A percentile compares a stretch with the other conserved stretches of the same genome.
Conservation (phyloP, 495 filamentous ascomycete species). For the Podospora sp. region DNA sequence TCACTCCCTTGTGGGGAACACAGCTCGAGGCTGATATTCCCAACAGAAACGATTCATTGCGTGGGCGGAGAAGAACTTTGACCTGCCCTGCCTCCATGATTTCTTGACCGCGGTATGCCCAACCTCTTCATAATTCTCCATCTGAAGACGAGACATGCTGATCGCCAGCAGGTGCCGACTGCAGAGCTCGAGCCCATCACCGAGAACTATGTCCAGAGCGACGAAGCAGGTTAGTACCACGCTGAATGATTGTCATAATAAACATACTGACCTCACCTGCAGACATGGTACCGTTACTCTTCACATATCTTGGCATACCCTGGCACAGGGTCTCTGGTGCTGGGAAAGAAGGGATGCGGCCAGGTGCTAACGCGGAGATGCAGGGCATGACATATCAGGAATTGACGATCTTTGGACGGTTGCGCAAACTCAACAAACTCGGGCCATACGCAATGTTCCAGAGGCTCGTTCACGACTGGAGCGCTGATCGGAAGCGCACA, state of each 20-base stretch:
- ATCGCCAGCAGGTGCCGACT: background rate
- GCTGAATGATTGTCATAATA: too few species aligned
- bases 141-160: background rate
- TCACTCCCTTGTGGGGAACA: slow-evolving; percentile 58
- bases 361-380: background rate
- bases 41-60: slow-evolving; percentile 39
- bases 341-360: too few species aligned
- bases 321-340: too few species aligned
- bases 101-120: slow-evolving; percentile 66
- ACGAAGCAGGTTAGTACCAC: slow-evolving; percentile 21
- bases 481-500: slow-evolving; percentile 43
- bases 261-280: background rate
- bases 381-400: slow-evolving; percentile 57
- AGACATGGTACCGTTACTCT: background rate
- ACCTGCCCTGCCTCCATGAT: slow-evolving; percentile 72
- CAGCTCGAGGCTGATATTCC: slow-evolving; percentile 24
- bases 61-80: slow-evolving; percentile 62
- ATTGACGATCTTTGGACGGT: slow-evolving; percentile 39
- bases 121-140: background rate
- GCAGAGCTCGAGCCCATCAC: slow-evolving; percentile 53
- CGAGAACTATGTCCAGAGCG: slow-evolving; percentile 25
- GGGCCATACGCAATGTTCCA: slow-evolving; percentile 74
- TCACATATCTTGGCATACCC: too few species aligned
- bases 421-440: slow-evolving; percentile 73
- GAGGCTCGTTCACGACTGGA: slow-evolving; percentile 71